Evolutionary conservation across 2,329 filamentous ascomycete species (phyloP), one percentile per base, ranked within the genome.

Genomic region (Sarocladiaceae sp.): DNA sequence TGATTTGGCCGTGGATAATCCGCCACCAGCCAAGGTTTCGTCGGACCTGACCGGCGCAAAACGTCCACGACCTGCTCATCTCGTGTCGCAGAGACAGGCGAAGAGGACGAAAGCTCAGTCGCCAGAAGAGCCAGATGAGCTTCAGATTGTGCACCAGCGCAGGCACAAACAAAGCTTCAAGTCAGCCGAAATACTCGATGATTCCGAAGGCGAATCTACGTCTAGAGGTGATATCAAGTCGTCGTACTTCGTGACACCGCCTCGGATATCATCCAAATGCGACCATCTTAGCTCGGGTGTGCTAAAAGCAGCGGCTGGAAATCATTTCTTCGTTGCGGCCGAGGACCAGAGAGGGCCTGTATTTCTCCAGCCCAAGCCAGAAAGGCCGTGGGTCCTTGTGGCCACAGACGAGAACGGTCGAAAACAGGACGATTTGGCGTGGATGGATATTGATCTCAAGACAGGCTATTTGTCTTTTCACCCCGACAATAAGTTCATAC

Each of bases 61-160:
- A 25, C 47, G 47, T n/a, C 47, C 47, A n/a, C 25, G 31, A 26
- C 31, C 31, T 26, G 29, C 15, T 26, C n/a, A n/a, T 5, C 33
- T 50, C 26, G 7, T 36, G 6, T 62, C 35, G 12, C 47, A 51
- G 20, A 26, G 39, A 47, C 25, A 29, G 26, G 44, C 12, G 15
- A 33, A 48, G 26, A 31, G 26, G 44, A 17, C 44, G 5, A 33
- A 33, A 20, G 26, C 11, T 4, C 7, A 12, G 22, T 20, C 44
- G 10, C 17, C 10, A 15, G 44, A 48, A 17, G 44, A 48, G n/a
- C 25, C 18, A 25, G 67, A 70, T 48, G 66, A 70, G 54, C 57
- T 70, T 23, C 42, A 50, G 23, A 11, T 26, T 12, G n/a, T 22
- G 7, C 40, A 44, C 4, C 5, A 44, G 17, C 4, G 40, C n/a